Base-by-base conservation (phyloP, 306 rosid species). In the Sindora glabra region DNA sequence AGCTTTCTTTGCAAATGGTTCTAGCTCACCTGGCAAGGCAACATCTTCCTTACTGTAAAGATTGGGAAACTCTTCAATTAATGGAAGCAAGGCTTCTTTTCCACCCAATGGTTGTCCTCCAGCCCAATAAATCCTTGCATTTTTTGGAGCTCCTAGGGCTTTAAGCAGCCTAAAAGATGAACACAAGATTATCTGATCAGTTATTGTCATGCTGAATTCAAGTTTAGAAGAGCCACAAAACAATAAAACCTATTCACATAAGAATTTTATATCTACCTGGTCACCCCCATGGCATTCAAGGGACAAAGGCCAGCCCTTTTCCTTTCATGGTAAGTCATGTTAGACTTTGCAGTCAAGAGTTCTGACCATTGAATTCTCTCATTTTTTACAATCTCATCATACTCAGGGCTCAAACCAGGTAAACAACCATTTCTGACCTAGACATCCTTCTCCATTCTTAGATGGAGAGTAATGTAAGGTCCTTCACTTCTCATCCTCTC, bases 371-470 rank as follows among this genome's bases (percentile, higher is more conserved):
- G 69, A 65, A 68, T 75, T 68, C 99, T 80, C 78, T 89, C 99
- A 13, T 62, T 77, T 69, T 65, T 81, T 15, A 92, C 57, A 15
- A 89, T 84, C 65, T 92, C 99, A 46, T 92, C 90, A 10, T 62
- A 80, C 25, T 89, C 79, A 0, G 46, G 82, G 79, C 78, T 82
- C 75, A 92, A 53, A 57, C 96, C 95, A 1, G 99, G 99, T 44
- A 89, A 83, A 67, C 99, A 92, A 27, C 99, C 99, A 2, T 96
- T 92, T 70, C 99, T 92, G 59, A 92, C 96, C 99, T 96, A 92
- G 7, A 92, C 99, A 27, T 92, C 99, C 75, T 80, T 92, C 77
- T 92, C 99, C 96, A 92, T 86, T 70, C 99, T 68, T 23, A 92
- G 73, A 76, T 92, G 99, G 56, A 92, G 90, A 33, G 99, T 90